Conservation (phyloP, 352 stramenopile species). For the Pythium grandisporangium region DNA sequence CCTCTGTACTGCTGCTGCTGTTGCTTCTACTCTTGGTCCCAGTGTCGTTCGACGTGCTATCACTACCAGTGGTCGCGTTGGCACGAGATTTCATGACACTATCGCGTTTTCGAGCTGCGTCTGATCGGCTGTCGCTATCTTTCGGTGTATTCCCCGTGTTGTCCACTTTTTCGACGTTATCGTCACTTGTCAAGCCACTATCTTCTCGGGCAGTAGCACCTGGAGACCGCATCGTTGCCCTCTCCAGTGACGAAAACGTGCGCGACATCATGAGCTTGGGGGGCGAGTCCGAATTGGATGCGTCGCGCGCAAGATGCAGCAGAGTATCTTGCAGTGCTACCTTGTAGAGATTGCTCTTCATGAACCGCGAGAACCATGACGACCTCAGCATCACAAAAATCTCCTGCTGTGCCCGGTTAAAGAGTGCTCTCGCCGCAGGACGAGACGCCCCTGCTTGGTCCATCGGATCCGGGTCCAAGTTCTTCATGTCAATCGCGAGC, state of each 20-base stretch:
- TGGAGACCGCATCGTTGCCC: slow-evolving; percentile 4
- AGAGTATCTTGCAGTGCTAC: slow-evolving; percentile 65
- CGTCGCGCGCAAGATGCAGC: slow-evolving; percentile 48
- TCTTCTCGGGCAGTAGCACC: not conserved
- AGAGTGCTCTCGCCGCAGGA: slow-evolving; percentile 35
- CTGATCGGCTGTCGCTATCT: slow-evolving; percentile 1
- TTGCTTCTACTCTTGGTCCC: slow-evolving; percentile 25
- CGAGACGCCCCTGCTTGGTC: too few species aligned
- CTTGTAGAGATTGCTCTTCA: slow-evolving; percentile 79
- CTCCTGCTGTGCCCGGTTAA: slow-evolving; percentile 65
- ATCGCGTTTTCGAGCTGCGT: too few species aligned
- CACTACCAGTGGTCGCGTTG: slow-evolving; percentile 5
- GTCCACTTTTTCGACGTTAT: not conserved
- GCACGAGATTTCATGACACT: too few species aligned
- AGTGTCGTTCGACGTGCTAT: slow-evolving; percentile 2
- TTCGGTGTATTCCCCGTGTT: not conserved
- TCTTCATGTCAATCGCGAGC: slow-evolving; percentile 25
- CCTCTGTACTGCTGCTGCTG: slow-evolving; percentile 27
- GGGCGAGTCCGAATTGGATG: slow-evolving; percentile 53
- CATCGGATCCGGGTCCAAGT: slow-evolving; percentile 33
- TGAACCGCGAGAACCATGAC: slow-evolving; percentile 79
- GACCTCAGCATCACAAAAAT: slow-evolving; percentile 75
- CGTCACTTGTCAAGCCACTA: not conserved
- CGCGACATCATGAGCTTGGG: slow-evolving; percentile 55
- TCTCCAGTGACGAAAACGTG: slow-evolving; percentile 41